A percentile compares a stretch with the other conserved stretches of the same genome.
phyloP scores from a whole-genome alignment of 2,329 filamentous ascomycete genomes.

The Neofusicoccum ribis region DNA sequence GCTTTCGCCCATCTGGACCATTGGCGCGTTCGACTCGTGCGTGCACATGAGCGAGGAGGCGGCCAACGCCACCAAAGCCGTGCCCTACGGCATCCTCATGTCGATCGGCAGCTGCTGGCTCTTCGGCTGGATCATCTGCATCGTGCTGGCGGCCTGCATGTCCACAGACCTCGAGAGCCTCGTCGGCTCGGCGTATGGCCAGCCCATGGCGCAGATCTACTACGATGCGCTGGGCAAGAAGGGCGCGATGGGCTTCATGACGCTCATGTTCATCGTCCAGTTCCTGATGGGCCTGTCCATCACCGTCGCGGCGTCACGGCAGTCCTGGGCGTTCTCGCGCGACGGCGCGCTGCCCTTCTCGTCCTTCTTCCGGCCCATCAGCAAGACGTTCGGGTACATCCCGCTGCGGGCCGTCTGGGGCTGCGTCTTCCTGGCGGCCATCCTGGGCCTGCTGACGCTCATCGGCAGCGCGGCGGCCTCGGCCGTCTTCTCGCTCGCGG shows the following conservation, averaged over 20 bases:
- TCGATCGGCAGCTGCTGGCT: slow-evolving; percentile 57
- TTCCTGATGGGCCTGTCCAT: slow-evolving; percentile 63
- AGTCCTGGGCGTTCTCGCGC: slow-evolving; percentile 64
- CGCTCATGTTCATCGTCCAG: slow-evolving; percentile 60
- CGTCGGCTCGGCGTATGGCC: slow-evolving; percentile 53
- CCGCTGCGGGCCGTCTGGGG: slow-evolving; percentile 59
- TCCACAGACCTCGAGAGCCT: slow-evolving; percentile 53
- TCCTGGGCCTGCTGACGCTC: slow-evolving; percentile 59
- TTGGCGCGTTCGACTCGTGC: slow-evolving; percentile 56
- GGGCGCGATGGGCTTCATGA: slow-evolving; percentile 60
- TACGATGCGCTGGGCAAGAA: slow-evolving; percentile 61
- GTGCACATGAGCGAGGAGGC: slow-evolving; percentile 63
- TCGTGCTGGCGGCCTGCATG: slow-evolving; percentile 61
- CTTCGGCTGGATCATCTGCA: slow-evolving; percentile 59
- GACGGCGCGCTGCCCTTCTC: slow-evolving; percentile 64
- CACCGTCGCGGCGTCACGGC: slow-evolving; percentile 59
- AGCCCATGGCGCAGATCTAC: slow-evolving; percentile 63
- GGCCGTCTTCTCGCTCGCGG: slow-evolving; percentile 60
- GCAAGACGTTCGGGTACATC: slow-evolving; percentile 56
- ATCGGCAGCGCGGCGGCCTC: slow-evolving; percentile 59
- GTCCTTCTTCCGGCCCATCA: slow-evolving; percentile 57
- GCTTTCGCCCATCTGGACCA: slow-evolving; percentile 64
- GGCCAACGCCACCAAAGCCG: slow-evolving; percentile 59
- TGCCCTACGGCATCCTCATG: slow-evolving; percentile 61
- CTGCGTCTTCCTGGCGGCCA: slow-evolving; percentile 50